Percentiles rank a stretch among this genome's conserved stretches.
These are phyloP conservation scores for Cyclotella baltica DNA, from an alignment of 108 stramenopile genomes.

Conservation along the genomic window DNA sequence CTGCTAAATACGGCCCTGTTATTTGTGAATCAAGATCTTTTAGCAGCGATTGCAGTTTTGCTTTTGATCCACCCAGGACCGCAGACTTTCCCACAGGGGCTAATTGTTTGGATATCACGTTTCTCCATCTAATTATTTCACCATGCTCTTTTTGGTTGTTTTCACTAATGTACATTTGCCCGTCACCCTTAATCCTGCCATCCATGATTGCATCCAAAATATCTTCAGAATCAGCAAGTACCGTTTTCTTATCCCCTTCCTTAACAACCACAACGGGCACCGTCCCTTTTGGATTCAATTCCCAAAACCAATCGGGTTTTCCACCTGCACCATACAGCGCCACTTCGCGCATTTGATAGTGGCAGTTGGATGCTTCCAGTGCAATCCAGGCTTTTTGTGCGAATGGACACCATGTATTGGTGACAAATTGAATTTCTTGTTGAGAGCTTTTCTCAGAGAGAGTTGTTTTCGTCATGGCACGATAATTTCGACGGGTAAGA, in stretches of 20 bases:
- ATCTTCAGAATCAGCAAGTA: constrained; percentile 77
- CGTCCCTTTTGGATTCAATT: constrained; percentile 77
- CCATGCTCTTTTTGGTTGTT: constrained; percentile 8
- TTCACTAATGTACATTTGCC: constrained; percentile 1
- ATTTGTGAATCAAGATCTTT: constrained; percentile 61
- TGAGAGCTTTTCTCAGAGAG: neutral
- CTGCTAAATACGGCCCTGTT: constrained; percentile 61
- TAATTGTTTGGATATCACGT: constrained; percentile 52
- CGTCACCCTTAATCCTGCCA: constrained; percentile 28
- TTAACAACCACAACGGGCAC: constrained; percentile 71
- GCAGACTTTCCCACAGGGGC: constrained; percentile 76
- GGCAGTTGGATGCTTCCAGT: constrained; percentile 58
- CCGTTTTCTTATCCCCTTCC: constrained; percentile 17
- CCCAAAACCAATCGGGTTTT: constrained; percentile 87
- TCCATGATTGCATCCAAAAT: constrained; percentile 65
- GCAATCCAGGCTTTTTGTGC: constrained; percentile 88
- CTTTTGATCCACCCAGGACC: constrained; percentile 61
- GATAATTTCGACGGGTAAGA: neutral
- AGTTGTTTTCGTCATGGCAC: neutral
- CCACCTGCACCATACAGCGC: constrained; percentile 79
- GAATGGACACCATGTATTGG: constrained; percentile 84
- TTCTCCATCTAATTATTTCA: constrained; percentile 61
- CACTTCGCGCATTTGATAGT: constrained; percentile 71
- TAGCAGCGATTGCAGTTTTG: constrained; percentile 62
- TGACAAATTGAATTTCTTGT: constrained; percentile 60